Base-by-base conservation (phyloP, 768 basidiomycete genomes). In the Paxillus ammoniavirescens region DNA sequence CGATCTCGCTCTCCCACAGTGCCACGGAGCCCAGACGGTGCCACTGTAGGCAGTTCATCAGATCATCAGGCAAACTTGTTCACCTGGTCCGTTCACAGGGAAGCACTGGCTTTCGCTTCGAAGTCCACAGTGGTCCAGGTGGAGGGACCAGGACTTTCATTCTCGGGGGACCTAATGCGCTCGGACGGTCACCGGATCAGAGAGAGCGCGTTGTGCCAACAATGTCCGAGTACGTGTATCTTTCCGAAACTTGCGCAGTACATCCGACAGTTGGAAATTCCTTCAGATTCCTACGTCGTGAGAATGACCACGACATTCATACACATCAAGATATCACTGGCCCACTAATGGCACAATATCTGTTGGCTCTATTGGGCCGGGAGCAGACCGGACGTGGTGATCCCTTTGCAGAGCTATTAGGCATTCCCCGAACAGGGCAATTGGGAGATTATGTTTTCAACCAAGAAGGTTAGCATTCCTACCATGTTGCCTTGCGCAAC, bases 371-470 rank as follows among this genome's bases (percentile, higher is more conserved):
- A 54, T 74, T 91, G 41, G 68, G 43, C 56, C 70, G 61, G 48
- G 69, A 76, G 30, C 60, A 41, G 49, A 65, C 49, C 18, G 62
- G 56, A 12, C 59, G 47, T 33, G 74, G 76, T 28, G 80, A 81
- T 53, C 75, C 77, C 10, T 63, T 80, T 50, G 52, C 70, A 26
- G 76, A 76, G 13, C 47, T 82, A 38, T 71, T 84, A 37, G 74
- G 72, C 8, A 66, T 65, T 28, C 73, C 79, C 4, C 75, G 78
- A 51, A 72, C 72, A 33, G 86, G 88, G 1, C 75, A 83, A 62
- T 82, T 86, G 81, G 94, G 94, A 3, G 94, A 97, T 67, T 97
- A 96, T 73, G 94, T 91, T 5, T 89, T 93, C 62, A 91, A 84
- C 57, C 91, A 96, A 71, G 90, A 93, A 80, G 90, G 93, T 86